Conservation (phyloP, 2,329 filamentous ascomycete species). For the Diaporthe ampelina region DNA sequence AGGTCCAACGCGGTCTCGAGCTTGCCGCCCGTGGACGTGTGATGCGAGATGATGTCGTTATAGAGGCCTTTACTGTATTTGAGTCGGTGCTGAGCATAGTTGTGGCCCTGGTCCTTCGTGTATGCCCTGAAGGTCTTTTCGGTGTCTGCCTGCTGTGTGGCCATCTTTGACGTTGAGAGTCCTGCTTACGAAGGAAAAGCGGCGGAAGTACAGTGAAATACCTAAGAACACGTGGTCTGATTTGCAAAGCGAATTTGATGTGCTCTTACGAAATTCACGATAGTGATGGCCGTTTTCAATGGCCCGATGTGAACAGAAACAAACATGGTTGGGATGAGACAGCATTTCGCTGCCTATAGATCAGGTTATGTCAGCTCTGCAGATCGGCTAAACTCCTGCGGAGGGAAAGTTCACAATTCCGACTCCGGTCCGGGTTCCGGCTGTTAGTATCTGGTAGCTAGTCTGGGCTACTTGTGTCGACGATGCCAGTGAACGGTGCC, state of each 20-base stretch:
- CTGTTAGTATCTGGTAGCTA: not conserved
- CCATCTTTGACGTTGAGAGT: not conserved
- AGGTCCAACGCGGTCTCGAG: constrained; percentile 63
- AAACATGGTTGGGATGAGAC: not conserved
- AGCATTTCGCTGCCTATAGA: not conserved
- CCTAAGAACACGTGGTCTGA: not conserved
- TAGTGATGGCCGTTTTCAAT: not conserved
- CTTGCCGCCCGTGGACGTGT: constrained; percentile 60
- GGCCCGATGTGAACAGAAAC: not conserved
- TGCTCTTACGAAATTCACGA: not conserved
- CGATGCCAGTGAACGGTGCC: no score
- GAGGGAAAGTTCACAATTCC: not conserved
- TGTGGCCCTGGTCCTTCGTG: constrained; percentile 56
- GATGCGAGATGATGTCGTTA: constrained; percentile 59
- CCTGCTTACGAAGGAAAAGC: not conserved
- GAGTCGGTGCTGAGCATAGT: constrained; percentile 58
- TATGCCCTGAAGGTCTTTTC: constrained; percentile 63
- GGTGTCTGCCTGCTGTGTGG: constrained; percentile 35
- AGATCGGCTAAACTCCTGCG: constrained; percentile 6
- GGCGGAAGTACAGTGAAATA: fast-evolving
- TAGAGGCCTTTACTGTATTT: constrained; percentile 63
- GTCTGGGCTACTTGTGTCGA: no score
- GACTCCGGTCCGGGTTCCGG: not conserved
- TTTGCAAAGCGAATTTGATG: no score
- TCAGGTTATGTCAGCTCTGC: not conserved